Evolutionary conservation across 192 early-diverging fungal species (phyloP), one percentile per base, ranked within the genome.

Genomic region (Coemansia sp.): DNA sequence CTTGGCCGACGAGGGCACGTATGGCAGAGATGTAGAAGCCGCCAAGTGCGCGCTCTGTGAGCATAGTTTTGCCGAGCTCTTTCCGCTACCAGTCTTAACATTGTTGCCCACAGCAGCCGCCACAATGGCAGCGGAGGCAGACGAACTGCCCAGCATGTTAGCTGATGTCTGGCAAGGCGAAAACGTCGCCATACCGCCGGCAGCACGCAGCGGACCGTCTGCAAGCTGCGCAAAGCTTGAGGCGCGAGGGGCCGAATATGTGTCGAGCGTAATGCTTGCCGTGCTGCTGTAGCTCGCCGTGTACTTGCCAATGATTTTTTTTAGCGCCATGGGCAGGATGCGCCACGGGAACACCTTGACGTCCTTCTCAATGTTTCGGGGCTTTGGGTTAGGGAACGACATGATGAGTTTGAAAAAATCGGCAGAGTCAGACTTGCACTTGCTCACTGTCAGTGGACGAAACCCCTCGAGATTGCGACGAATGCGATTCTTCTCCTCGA

Each of bases 281-380:
- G 68, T 74, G 64, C 72, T 70, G 58, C 64, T 67, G 41, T 74
- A 74, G 58, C 77, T 80, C 24, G 77, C 72, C 12, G 77, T 80
- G 40, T 89, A 89, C 65, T 91, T 93, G 53, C 83, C 71, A 26
- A 91, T 86, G 56, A 93, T 91, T 62, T 93, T 93, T 41, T 86
- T 83, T 38, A 92, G 75, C 0, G 88, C 90, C 26, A 81, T 65
- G 7, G 84, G 70, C n/a, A 93, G 63, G 1, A 83, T 82, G 43
- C 83, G 83, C 91, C 91, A 93, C 6, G 85, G 80, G 72, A 89
- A 93, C 4, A 93, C 89, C 64, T 93, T 93, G 79, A 93, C 85
- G 55, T 93, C 90, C 71, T 93, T 93, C 76, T 91, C 90, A 58
- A 91, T 92, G 80, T 92, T 91, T 34, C 91, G 79, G 17, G 91